Evolutionary conservation across 306 rosid genomes (phyloP).

Genomic region (Malus asiatica): DNA sequence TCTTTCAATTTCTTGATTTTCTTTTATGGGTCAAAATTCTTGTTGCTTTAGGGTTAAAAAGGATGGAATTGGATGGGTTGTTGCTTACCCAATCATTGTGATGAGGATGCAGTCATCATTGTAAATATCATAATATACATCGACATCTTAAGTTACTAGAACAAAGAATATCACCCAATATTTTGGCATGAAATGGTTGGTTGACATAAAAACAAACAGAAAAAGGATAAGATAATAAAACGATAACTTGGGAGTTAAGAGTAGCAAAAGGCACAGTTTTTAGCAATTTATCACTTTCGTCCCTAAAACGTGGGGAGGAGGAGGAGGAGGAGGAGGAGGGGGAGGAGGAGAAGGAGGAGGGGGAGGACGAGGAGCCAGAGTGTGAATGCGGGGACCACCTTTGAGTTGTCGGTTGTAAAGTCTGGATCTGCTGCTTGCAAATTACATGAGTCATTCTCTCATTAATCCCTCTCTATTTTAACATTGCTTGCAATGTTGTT

Average conservation of each 20-base stretch:
- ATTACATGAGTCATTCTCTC: background rate
- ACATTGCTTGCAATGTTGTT: slow-evolving; percentile 2
- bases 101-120: background rate
- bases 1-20: no score
- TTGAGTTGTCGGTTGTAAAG: slow-evolving; percentile 21
- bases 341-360: background rate
- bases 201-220: background rate
- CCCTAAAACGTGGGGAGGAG: background rate
- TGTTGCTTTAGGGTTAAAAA: background rate
- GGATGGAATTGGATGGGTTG: background rate
- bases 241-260: background rate
- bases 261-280: background rate
- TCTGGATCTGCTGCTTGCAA: slow-evolving; percentile 9
- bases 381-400: background rate
- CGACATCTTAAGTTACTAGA: background rate
- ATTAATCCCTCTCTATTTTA: background rate
- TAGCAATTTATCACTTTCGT: background rate
- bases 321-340: no score
- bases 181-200: background rate
- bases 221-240: background rate
- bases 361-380: background rate
- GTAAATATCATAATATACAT: background rate
- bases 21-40: no score
- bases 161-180: background rate
- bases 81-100: slow-evolving; percentile 5